Evolutionary conservation across 1,139 yeast genomes (phyloP), one percentile per base, ranked within the genome.

Genomic region (Eremothecium gossypii): DNA sequence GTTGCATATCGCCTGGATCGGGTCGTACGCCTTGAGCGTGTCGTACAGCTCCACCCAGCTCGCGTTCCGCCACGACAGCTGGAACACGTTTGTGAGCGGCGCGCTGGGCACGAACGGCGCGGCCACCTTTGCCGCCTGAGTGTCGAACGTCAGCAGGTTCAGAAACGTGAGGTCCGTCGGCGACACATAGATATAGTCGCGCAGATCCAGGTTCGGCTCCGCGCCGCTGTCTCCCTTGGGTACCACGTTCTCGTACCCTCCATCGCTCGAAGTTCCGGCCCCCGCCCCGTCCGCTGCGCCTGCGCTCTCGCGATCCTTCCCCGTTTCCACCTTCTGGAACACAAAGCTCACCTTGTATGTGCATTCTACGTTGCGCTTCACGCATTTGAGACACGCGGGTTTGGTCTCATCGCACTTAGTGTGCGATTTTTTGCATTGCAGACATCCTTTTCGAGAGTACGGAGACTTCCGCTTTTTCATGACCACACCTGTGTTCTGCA

Each of bases 371-470:
- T 60, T 59, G 41, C 56, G 60, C 31, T 57, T 55, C 7, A 47
- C 34, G 51, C 76, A 71, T 39, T 66, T 58, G 11, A 60, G 41
- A 44, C 76, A 71, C 7, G 54, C 49, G 1, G 76, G 76, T 44
- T 69, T 70, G 14, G 48, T 43, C 51, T 71, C 76, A 48, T 71
- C 76, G 56, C 76, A 71, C 54, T 71, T 71, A 27, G 61, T 54
- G 41, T 67, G 55, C 41, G 57, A 52, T 20, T 54, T 52, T 43
- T 64, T 63, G 46, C 71, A 67, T 27, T 63, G 61, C 17, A 53
- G 45, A 45, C 71, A 67, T 2, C 70, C 70, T 27, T 45, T 46
- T 29, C 49, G 32, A 5, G 50, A 47, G 27, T 47, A 47, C 9
- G 40, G 33, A 12, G 44, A 41, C 30, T 41, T 41, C n/a, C 44